These are phyloP conservation scores for Fusarium sp. DNA, from an alignment of 2,329 filamentous ascomycete species.

Conservation along the genomic window DNA sequence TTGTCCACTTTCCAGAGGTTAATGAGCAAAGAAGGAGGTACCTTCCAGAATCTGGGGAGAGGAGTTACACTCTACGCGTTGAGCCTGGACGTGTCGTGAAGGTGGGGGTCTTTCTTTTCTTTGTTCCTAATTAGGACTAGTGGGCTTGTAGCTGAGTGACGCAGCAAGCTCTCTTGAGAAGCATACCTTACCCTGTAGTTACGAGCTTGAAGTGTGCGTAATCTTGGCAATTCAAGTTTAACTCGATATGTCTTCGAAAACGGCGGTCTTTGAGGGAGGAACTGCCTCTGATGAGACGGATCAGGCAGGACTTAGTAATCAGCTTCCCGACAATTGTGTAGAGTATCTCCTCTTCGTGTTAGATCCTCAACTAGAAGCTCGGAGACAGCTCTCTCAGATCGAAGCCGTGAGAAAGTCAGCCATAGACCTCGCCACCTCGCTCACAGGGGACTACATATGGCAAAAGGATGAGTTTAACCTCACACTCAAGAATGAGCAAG, in stretches of 20 bases:
- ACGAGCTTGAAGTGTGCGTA: not conserved
- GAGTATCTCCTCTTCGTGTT: slow-evolving; percentile 83
- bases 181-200: slow-evolving; percentile 29
- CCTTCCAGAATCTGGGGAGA: not conserved
- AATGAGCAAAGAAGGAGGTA: slow-evolving; percentile 7
- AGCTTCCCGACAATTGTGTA: slow-evolving; percentile 80
- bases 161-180: not conserved
- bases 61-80: slow-evolving; percentile 39
- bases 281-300: not conserved
- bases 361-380: slow-evolving; percentile 60
- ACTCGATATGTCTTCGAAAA: slow-evolving; percentile 21
- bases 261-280: slow-evolving; percentile 6
- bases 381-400: slow-evolving; percentile 69
- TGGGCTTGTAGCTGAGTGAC: not conserved
- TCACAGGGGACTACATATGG: slow-evolving; percentile 92
- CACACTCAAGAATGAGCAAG: slow-evolving; percentile 65
- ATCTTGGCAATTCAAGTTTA: not conserved
- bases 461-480: slow-evolving; percentile 84
- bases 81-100: slow-evolving; percentile 15
- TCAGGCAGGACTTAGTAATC: slow-evolving; percentile 17
- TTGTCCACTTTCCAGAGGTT: not conserved
- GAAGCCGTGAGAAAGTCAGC: slow-evolving; percentile 75
- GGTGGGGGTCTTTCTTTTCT: slow-evolving; percentile 15
- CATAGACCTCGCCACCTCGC: slow-evolving; percentile 64
- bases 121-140: slow-evolving; percentile 24